A percentile compares a stretch with the other conserved stretches of the same genome.
Conservation (phyloP, 768 basidiomycete genomes). For the Coprinellus aureogranulatus region DNA sequence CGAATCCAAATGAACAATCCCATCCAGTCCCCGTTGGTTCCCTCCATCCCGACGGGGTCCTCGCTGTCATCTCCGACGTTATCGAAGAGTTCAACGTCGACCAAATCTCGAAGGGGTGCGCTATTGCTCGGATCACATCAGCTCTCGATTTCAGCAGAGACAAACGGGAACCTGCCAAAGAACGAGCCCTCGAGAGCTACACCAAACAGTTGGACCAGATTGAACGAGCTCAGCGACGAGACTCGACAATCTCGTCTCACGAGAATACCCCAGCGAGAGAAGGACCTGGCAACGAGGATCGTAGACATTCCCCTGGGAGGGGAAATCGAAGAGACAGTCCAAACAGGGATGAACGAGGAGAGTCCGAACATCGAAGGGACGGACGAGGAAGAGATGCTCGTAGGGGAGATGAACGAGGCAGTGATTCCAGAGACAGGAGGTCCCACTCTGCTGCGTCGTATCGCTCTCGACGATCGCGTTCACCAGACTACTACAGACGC, state of each 20-base stretch:
- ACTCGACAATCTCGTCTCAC: not conserved
- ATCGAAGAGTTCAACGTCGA: not conserved
- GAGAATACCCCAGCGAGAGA: not conserved
- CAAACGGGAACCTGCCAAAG: not conserved
- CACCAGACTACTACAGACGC: too few relatives aligned
- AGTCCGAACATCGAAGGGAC: too few relatives aligned
- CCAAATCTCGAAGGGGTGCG: not conserved
- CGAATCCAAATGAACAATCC: not conserved
- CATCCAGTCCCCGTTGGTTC: not conserved
- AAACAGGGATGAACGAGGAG: too few relatives aligned
- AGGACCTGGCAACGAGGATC: too few relatives aligned
- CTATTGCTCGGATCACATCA: not conserved
- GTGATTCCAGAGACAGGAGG: too few relatives aligned
- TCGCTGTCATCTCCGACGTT: not conserved
- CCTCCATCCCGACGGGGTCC: not conserved
- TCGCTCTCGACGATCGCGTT: too few relatives aligned
- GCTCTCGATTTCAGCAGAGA: not conserved
- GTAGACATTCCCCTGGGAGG: too few relatives aligned
- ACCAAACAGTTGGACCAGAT: not conserved
- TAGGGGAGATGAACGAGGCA: too few relatives aligned
- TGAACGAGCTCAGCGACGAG: not conserved
- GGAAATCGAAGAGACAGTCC: too few relatives aligned
- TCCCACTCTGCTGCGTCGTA: too few relatives aligned
- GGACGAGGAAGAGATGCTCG: too few relatives aligned
- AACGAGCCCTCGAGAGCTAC: not conserved